Evolutionary conservation across 106 monocot species (phyloP), one percentile per base, ranked within the genome.

Genomic region (Vanilla planifolia): DNA sequence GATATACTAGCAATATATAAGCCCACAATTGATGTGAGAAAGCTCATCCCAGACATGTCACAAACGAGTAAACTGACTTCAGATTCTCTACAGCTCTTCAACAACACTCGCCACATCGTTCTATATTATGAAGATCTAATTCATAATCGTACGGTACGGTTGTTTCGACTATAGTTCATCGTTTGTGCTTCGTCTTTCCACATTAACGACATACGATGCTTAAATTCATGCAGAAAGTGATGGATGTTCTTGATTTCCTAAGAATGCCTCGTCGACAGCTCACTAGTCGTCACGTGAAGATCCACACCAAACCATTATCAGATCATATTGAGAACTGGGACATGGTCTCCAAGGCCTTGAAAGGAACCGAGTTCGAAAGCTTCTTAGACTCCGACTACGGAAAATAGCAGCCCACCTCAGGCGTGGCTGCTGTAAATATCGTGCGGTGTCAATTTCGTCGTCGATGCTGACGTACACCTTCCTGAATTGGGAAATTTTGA

Each of bases 101-200:
- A 90, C 33, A 67, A 47, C 67, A 90, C 75, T 16, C 80, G 72
- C 29, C 86, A 90, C 52, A 83, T 78, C 15, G 48, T 90, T 61
- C 75, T 95, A n/a, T 90, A 86, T 50, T 95, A 95, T 20, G 95
- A 95, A 50, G 95, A 95, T 70, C 73, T 95, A 13, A 60, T 84
- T 27, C 77, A 51, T 28, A 82, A 89, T 59, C 68, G 22, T 24
- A 80, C 70, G 11, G 94, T 94, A 66, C 75, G 80, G 52, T 64
- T 47, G 43, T 35, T 58, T 16, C 8, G 3, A 4, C n/a, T n/a
- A n/a, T 37, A 10, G 37, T 37, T 10, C 7, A 37, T 37, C 10
- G 37, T 37, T 37, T 37, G 10, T 37, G 5, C 7, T 37, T 32
- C 53, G 13, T 13, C 16, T 53, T 28, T 53, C 53, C 27, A 14